phyloP scores from a whole-genome alignment of 108 stramenopile species.

The Nitzschia sp. region DNA sequence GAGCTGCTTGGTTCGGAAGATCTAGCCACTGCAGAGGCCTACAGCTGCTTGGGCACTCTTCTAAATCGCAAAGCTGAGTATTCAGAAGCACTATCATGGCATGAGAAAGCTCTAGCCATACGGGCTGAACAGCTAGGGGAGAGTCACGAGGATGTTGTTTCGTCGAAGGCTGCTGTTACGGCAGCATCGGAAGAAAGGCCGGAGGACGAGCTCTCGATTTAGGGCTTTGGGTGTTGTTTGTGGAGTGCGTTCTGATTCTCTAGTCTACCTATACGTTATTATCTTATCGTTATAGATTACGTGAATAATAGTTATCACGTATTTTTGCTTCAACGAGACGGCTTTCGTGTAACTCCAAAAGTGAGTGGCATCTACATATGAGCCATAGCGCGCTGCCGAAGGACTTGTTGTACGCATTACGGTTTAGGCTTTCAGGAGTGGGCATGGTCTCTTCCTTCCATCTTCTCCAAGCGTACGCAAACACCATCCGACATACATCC shows the following conservation, averaged over 20 bases:
- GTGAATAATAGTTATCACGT: not conserved
- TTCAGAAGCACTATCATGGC: constrained; percentile 17
- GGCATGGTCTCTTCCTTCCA: constrained; percentile 51
- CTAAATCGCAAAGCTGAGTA: constrained; percentile 18
- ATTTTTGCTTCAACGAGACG: not conserved
- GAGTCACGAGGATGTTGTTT: constrained; percentile 19
- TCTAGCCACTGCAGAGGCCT: constrained; percentile 27
- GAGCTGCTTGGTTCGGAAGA: constrained; percentile 12
- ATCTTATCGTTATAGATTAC: not conserved
- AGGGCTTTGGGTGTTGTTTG: not conserved
- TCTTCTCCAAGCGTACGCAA: constrained; percentile 68
- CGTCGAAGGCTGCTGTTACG: constrained; percentile 7
- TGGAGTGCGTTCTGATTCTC: not conserved
- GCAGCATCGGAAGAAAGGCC: not conserved
- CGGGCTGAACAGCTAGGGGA: constrained; percentile 17
- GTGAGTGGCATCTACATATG: constrained; percentile 47
- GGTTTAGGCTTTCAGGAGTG: constrained; percentile 47
- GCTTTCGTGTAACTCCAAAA: constrained; percentile 18
- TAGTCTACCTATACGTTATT: not conserved
- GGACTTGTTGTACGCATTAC: constrained; percentile 68
- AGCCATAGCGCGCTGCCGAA: constrained; percentile 57
- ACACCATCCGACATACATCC: constrained; percentile 62
- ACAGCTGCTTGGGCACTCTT: constrained; percentile 21
- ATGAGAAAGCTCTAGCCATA: constrained; percentile 32
- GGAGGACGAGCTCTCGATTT: constrained; percentile 21